These are phyloP conservation scores for Debaryomyces robertsiae DNA, from an alignment of 1,139 yeast species.

Conservation along the genomic window DNA sequence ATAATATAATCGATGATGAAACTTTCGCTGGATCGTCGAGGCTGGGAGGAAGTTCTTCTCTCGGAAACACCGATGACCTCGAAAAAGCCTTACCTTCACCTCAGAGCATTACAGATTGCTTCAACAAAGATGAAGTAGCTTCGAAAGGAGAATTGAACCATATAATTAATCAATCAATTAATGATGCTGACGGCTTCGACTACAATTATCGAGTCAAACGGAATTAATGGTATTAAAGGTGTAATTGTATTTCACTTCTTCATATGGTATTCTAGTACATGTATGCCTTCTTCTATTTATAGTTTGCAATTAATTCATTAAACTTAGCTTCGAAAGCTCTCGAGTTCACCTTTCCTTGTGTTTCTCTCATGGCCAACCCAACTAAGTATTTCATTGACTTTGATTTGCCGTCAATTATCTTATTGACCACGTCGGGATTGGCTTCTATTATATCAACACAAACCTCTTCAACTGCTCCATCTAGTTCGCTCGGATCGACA, in stretches of 20 bases:
- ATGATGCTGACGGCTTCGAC: slow-evolving; percentile 14
- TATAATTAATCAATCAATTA: slow-evolving; percentile 10
- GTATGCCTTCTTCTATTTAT: slow-evolving; percentile 4
- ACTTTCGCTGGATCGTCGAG: not conserved
- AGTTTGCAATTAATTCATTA: slow-evolving; percentile 25
- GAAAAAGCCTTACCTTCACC: slow-evolving; percentile 10
- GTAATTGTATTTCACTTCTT: slow-evolving; percentile 1
- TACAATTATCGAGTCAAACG: slow-evolving; percentile 18
- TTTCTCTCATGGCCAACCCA: slow-evolving; percentile 81
- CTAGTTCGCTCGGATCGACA: slow-evolving; percentile 30
- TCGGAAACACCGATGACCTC: slow-evolving; percentile 9
- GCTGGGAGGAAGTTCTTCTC: slow-evolving; percentile 5
- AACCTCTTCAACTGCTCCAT: slow-evolving; percentile 49
- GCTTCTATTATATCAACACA: slow-evolving; percentile 54
- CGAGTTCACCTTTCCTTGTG: slow-evolving; percentile 68
- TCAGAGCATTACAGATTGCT: slow-evolving; percentile 4
- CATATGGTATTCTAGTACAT: slow-evolving; percentile 1
- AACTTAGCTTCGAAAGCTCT: slow-evolving; percentile 48
- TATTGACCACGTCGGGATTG: slow-evolving; percentile 60
- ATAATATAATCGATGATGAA: slow-evolving; percentile 16
- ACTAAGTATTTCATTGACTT: slow-evolving; percentile 72
- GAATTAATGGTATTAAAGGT: slow-evolving; percentile 3
- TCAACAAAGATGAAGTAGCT: slow-evolving; percentile 4
- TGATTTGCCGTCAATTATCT: slow-evolving; percentile 59
- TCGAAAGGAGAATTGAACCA: slow-evolving; percentile 9